These are phyloP conservation scores for Emericellopsis cladophorae DNA, from an alignment of 2,329 filamentous ascomycete species.

Conservation along the genomic window DNA sequence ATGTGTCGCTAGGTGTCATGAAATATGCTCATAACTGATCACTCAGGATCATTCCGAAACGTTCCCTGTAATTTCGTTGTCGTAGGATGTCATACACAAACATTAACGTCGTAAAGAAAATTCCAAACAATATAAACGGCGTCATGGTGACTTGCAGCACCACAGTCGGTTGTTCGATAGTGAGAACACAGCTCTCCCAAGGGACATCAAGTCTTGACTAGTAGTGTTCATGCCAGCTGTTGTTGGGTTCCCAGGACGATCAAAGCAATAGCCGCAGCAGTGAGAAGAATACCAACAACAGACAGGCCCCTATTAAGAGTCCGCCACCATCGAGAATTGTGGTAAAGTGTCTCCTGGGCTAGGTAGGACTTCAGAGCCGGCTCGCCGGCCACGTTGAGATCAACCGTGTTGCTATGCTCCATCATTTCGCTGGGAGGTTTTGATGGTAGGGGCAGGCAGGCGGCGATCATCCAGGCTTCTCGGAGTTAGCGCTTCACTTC, in stretches of 20 bases:
- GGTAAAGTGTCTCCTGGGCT: constrained; percentile 31
- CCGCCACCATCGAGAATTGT: constrained; percentile 47
- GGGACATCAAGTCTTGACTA: too few species aligned
- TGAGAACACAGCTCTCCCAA: too few species aligned
- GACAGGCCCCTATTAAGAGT: constrained; percentile 47
- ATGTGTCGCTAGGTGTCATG: too few species aligned
- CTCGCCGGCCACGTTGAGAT: constrained; percentile 22
- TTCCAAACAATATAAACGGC: too few species aligned
- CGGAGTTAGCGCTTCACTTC: constrained; percentile 9
- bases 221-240: constrained; percentile 14
- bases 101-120: background rate
- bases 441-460: constrained; percentile 58
- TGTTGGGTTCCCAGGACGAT: constrained; percentile 38
- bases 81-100: background rate
- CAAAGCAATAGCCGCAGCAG: constrained; percentile 38
- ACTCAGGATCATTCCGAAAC: too few species aligned
- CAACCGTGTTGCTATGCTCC: constrained; percentile 26
- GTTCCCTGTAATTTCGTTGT: too few species aligned
- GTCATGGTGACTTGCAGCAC: too few species aligned
- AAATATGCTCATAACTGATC: too few species aligned
- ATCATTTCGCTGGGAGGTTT: constrained; percentile 39
- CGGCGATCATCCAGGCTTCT: constrained; percentile 58
- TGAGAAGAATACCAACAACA: constrained; percentile 38
- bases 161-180: too few species aligned
- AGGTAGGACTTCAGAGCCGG: constrained; percentile 17